These are phyloP conservation scores for Quercus phellos DNA, from an alignment of 331 rosid genomes.

Conservation along the genomic window DNA sequence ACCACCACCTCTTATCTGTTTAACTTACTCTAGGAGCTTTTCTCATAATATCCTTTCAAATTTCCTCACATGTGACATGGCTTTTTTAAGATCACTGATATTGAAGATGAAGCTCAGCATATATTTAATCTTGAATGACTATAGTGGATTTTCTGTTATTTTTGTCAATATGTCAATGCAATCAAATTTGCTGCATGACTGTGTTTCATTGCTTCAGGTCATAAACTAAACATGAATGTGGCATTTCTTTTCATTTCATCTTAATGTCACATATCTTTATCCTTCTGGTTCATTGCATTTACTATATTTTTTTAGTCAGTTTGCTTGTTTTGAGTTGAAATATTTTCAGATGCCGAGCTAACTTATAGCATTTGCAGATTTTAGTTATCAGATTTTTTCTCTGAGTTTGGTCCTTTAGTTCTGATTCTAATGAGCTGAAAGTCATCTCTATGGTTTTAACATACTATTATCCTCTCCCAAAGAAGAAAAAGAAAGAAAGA, in stretches of 20 bases:
- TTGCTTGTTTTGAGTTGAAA: not conserved
- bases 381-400: not conserved
- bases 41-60: not conserved
- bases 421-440: not conserved
- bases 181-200: not conserved
- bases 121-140: not conserved
- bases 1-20: not conserved
- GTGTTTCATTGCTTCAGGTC: not conserved
- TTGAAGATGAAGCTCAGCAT: not conserved
- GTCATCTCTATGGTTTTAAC: not conserved
- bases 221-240: not conserved
- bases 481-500: too few species aligned
- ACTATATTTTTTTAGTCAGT: too few species aligned
- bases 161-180: not conserved
- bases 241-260: not conserved
- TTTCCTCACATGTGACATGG: not conserved
- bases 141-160: not conserved
- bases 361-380: not conserved
- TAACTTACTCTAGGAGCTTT: not conserved
- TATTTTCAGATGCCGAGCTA: not conserved
- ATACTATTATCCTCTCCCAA: too few species aligned
- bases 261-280: not conserved
- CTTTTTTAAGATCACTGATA: not conserved
- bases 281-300: too few species aligned
- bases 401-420: not conserved